Conservation (phyloP, 306 rosid species). For the Fragaria ananassa region DNA sequence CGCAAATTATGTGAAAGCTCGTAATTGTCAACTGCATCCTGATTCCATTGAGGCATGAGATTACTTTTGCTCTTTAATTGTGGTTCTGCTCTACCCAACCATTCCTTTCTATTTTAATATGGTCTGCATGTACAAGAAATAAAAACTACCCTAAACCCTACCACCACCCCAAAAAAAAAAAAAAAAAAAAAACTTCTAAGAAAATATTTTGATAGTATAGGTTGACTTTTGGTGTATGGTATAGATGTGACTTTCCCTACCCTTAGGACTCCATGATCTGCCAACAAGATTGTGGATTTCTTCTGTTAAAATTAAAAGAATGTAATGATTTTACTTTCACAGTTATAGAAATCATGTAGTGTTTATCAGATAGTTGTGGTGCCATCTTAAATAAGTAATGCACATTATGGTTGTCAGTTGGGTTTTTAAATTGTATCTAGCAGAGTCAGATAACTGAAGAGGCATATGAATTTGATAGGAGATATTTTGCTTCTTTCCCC, state of each 20-base stretch:
- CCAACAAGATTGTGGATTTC: neutral
- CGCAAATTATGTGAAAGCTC: constrained; percentile 72
- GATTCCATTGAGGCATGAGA: constrained; percentile 66
- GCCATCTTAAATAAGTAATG: neutral
- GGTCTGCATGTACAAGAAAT: neutral
- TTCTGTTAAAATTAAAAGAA: neutral
- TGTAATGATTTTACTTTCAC: neutral
- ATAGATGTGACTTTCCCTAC: neutral
- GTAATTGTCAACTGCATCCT: constrained; percentile 77
- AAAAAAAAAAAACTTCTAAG: too few species aligned
- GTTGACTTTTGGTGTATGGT: neutral
- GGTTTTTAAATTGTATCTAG: neutral
- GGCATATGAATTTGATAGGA: neutral
- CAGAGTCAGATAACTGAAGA: too few species aligned
- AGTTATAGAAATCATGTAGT: neutral
- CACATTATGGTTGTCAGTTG: neutral
- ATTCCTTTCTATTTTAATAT: too few species aligned
- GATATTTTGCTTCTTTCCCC: neutral
- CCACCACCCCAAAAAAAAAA: neutral
- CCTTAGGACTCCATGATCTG: neutral
- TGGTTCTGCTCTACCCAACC: neutral
- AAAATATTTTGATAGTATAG: neutral
- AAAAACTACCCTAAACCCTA: neutral
- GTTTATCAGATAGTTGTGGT: neutral
- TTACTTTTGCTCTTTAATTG: neutral